Base-by-base conservation (phyloP, 164 flowering plant genomes). In the Pachysandra terminalis region DNA sequence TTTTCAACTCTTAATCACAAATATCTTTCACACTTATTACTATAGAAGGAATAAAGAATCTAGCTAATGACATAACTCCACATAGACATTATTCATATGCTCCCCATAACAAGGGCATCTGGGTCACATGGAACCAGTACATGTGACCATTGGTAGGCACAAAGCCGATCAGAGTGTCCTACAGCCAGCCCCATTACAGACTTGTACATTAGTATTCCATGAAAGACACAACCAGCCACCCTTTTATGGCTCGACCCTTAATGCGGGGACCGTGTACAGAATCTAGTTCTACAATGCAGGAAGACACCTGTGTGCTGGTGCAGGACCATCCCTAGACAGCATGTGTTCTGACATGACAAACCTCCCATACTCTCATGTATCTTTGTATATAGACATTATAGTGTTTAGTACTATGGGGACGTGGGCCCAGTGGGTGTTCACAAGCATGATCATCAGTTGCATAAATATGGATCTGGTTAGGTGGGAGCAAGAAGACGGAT, bases 71-170 rank as follows among this genome's bases (percentile, higher is more conserved):
- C 52, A 24, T 17, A 19, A 56, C 21, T 4, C 49, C 69, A 66
- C 51, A 15, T 69, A 21, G 19, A 6, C 32, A 56, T 54, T 59
- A 63, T 52, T 61, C 69, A 68, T 69, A 54, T 73, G 83, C 71
- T 78, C 82, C 86, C 83, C 81, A 69, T 75, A 67, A 73, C 68
- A 68, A 67, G 37, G 67, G 80, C 82, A 82, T 70, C 79, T 76
- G 67, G 73, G 70, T 68, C 85, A 82, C 82, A 75, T 82, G 85
- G 79, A 53, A n/a, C n/a, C n/a, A 9, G 22, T 59, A 77, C 73
- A 70, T 56, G 77, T 74, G 71, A 66, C 22, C 61, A 59, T 25
- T 14, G 51, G 14, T 45, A 45, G 51, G 51, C 51, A 12, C 51
- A 45, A 15, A 45, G 1, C 51, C 4, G 51, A n/a, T n/a, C n/a